phyloP scores from a whole-genome alignment of 2,329 filamentous ascomycete genomes.

The Exophiala alcalophila region DNA sequence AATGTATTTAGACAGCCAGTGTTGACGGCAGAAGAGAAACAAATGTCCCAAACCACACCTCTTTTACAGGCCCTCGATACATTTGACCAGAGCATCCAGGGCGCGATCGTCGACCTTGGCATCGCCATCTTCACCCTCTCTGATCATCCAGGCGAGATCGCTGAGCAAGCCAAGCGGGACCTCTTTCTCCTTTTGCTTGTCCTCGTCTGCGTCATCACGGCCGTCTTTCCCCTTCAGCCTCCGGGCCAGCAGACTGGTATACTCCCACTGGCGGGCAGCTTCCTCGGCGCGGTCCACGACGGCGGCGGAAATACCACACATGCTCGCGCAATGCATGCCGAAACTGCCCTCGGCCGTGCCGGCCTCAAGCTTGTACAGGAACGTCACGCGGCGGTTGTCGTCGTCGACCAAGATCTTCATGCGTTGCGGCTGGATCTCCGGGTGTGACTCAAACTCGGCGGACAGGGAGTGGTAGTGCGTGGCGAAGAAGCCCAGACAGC shows the following conservation, averaged over 20 bases:
- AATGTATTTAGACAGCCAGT: too few relatives aligned
- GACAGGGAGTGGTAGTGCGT: slow-evolving; percentile 96
- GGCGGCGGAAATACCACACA: slow-evolving; percentile 86
- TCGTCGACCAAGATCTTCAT: slow-evolving; percentile 97
- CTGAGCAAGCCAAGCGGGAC: slow-evolving; percentile 29
- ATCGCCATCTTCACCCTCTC: slow-evolving; percentile 31
- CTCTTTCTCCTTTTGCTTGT: slow-evolving; percentile 47
- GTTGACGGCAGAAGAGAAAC: too few relatives aligned
- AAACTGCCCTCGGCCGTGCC: slow-evolving; percentile 96
- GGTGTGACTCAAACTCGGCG: slow-evolving; percentile 83
- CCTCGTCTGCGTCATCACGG: slow-evolving; percentile 50
- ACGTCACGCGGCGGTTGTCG: slow-evolving; percentile 79
- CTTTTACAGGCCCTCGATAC: slow-evolving; percentile 22
- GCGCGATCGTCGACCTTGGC: slow-evolving; percentile 52
- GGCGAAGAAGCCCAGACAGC: slow-evolving; percentile 92
- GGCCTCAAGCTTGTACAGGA: slow-evolving; percentile 88
- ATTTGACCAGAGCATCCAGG: slow-evolving; percentile 53
- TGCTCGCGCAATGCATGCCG: slow-evolving; percentile 97
- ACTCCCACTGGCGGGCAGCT: slow-evolving; percentile 90
- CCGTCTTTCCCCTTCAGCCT: slow-evolving; percentile 62
- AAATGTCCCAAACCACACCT: too few relatives aligned
- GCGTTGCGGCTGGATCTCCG: slow-evolving; percentile 78
- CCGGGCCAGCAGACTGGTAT: slow-evolving; percentile 85
- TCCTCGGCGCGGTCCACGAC: slow-evolving; percentile 85
- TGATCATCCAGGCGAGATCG: slow-evolving; percentile 27